These are phyloP conservation scores for Vigna nakashimae DNA, from an alignment of 306 rosid species.

Conservation along the genomic window DNA sequence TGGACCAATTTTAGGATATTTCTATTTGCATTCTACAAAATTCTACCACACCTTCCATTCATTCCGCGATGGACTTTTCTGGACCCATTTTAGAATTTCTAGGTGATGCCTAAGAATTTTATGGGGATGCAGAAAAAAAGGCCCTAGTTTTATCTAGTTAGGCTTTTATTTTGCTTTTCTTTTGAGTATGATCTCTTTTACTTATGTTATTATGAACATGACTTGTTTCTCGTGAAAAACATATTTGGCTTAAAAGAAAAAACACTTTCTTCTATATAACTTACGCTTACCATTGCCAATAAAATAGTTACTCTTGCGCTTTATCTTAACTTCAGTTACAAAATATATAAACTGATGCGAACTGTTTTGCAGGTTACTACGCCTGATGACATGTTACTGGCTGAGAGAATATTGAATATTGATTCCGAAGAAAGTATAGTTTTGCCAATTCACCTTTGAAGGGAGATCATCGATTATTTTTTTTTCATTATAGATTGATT, in stretches of 20 bases:
- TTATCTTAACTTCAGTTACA: not conserved
- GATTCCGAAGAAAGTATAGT: slow-evolving; percentile 41
- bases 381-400: slow-evolving; percentile 89
- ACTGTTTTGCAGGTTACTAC: slow-evolving; percentile 86
- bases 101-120: too few relatives aligned
- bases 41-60: too few relatives aligned
- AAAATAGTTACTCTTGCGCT: too few relatives aligned
- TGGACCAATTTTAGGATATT: not conserved
- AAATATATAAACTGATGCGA: slow-evolving; percentile 23
- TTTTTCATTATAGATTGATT: slow-evolving; percentile 14
- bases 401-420: slow-evolving; percentile 82
- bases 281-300: not conserved
- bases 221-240: not conserved
- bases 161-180: not conserved
- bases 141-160: too few relatives aligned
- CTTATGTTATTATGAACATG: not conserved
- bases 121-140: too few relatives aligned
- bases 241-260: not conserved
- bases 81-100: too few relatives aligned
- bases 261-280: not conserved
- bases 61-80: too few relatives aligned
- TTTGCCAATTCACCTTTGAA: slow-evolving; percentile 39
- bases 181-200: not conserved
- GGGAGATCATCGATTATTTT: slow-evolving; percentile 21
- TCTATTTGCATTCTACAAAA: too few relatives aligned